Evolutionary conservation across 1,139 yeast species (phyloP), one percentile per base, ranked within the genome.

Genomic region (Candida sp.): DNA sequence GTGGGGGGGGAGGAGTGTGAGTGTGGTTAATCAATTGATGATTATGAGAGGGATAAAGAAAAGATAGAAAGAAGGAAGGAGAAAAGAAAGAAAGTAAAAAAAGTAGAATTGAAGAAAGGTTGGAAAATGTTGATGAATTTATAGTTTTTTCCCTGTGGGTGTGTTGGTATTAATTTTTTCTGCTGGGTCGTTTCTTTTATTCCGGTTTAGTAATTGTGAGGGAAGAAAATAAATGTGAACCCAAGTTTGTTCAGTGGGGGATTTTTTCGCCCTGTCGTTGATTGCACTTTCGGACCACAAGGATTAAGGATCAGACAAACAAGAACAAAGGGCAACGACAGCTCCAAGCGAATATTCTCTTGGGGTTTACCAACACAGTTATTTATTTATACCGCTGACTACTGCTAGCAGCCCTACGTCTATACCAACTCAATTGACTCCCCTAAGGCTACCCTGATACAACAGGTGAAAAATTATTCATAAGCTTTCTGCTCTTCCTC

Each of bases 241-340:
- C 7, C 23, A 27, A 25, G 27, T 12, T 41, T 28, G 17, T 30
- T 26, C 5, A 35, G 42, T 35, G 47, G 47, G 42, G 42, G 42
- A 44, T 27, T 40, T 11, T 25, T 25, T 26, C 28, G 5, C n/a
- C 28, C 7, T 26, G 27, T 40, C 12, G 41, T 38, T 38, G 30
- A 17, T 35, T 35, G 12, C 23, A 42, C 22, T 42, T 44, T 44
- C 47, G 47, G 47, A 44, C 35, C 47, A 44, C 42, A 35, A 37
- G 42, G 47, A 28, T 22, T 23, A 34, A 41, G 17, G 17, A 17
- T 17, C 17, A 17, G 17, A 17, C 17, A 17, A 17, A 17, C 17
- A 17, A 17, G 17, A 17, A 17, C 17, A 17, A 17, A 17, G 17
- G 17, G 17, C 17, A 17, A 17, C 17, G 17, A 17, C 17, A 17